Conservation (phyloP, 306 rosid genomes). For the Echinosophora koreensis region DNA sequence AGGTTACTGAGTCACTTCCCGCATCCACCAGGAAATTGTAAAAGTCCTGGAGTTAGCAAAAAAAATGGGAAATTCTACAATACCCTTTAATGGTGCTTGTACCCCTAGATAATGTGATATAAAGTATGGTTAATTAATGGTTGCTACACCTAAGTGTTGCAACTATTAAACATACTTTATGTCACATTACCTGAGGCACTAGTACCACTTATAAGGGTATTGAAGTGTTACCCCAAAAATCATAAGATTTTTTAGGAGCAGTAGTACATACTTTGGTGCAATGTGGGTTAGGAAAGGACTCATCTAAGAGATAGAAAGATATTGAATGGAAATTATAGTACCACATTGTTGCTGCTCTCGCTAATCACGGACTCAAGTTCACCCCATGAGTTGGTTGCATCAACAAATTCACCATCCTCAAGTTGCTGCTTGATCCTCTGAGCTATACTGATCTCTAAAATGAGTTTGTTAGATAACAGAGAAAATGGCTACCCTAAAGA, state of each 20-base stretch:
- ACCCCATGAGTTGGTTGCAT: constrained; percentile 73
- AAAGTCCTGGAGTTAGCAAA: constrained; percentile 66
- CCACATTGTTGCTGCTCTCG: constrained; percentile 67
- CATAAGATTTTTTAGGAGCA: background rate
- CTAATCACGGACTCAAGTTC: constrained; percentile 60
- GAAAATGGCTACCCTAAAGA: constrained; percentile 12
- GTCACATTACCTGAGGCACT: background rate
- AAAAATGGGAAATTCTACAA: background rate
- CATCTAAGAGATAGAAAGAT: background rate
- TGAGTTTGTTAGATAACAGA: constrained; percentile 35
- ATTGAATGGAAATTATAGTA: constrained; percentile 42
- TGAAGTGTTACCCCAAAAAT: too few relatives aligned
- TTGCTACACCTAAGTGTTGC: too few relatives aligned
- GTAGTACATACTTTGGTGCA: background rate
- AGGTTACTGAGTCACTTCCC: constrained; percentile 50
- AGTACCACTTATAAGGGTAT: background rate
- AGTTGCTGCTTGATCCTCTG: constrained; percentile 71
- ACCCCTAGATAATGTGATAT: too few relatives aligned
- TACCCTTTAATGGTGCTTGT: too few relatives aligned
- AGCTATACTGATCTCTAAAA: constrained; percentile 66
- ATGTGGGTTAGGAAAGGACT: constrained; percentile 5
- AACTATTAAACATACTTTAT: too few relatives aligned
- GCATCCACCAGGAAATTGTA: constrained; percentile 74
- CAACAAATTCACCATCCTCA: constrained; percentile 57
- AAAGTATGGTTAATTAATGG: too few relatives aligned